Evolutionary conservation across 805 yeast genomes (phyloP).

Genomic region (Sporopachydermia quercuum): DNA sequence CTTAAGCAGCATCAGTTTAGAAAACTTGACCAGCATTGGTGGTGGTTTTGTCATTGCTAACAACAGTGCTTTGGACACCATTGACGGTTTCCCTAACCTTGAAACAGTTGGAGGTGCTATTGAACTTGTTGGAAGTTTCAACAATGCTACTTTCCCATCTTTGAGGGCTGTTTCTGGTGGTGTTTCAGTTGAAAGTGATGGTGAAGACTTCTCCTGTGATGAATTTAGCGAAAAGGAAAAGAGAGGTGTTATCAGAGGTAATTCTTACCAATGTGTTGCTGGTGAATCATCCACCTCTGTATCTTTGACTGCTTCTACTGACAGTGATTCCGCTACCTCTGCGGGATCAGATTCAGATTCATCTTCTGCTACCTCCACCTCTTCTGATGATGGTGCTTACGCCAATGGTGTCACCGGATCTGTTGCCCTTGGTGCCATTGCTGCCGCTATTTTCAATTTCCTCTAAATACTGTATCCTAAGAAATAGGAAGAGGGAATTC

Average conservation of each 20-base stretch:
- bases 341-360: conserved; percentile 17
- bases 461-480: conserved; percentile 6
- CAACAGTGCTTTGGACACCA: conserved; percentile 54
- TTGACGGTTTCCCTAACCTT: conserved; percentile 64
- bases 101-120: conserved; percentile 81
- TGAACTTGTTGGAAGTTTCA: conserved; percentile 62
- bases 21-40: conserved; percentile 57
- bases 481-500: not conserved
- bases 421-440: conserved; percentile 14
- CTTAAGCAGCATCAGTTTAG: conserved; percentile 53
- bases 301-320: conserved; percentile 17
- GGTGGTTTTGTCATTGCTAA: conserved; percentile 89
- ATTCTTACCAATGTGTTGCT: conserved; percentile 63
- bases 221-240: conserved; percentile 56
- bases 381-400: conserved; percentile 20
- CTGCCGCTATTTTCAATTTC: conserved; percentile 11
- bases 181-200: conserved; percentile 57
- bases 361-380: conserved; percentile 28
- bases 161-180: conserved; percentile 84
- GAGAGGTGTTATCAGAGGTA: conserved; percentile 83
- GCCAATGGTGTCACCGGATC: conserved; percentile 18
- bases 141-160: conserved; percentile 59
- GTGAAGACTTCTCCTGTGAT: conserved; percentile 70
- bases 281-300: conserved; percentile 36
- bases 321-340: conserved; percentile 14